phyloP scores from a whole-genome alignment of 345 rosid species.

The Eutrema japonicum region DNA sequence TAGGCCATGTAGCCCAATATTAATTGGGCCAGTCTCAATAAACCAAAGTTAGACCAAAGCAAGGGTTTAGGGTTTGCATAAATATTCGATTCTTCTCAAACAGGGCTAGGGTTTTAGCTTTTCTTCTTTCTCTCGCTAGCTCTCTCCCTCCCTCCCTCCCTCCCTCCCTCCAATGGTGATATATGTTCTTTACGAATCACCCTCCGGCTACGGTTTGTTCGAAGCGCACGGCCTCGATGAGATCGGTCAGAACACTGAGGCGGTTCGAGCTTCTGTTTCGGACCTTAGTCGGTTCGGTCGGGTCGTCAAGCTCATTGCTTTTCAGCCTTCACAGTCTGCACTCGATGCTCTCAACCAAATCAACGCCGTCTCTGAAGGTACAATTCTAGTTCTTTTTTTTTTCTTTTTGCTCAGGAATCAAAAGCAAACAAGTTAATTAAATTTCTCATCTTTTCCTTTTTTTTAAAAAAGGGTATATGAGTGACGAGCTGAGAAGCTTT shows the following conservation, averaged over 20 bases:
- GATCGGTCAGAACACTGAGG: constrained; percentile 78
- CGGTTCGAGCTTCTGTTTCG: constrained; percentile 62
- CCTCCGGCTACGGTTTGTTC: constrained; percentile 64
- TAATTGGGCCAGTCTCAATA: background rate
- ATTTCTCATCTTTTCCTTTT: background rate
- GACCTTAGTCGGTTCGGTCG: constrained; percentile 72
- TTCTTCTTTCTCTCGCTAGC: constrained; percentile 1
- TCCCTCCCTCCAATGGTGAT: constrained; percentile 48
- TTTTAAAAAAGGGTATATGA: constrained; percentile 53
- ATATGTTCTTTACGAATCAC: constrained; percentile 59
- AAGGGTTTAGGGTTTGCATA: constrained; percentile 4
- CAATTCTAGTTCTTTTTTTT: background rate
- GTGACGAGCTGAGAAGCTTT: constrained; percentile 77
- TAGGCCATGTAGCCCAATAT: background rate
- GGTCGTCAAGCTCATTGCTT: constrained; percentile 68
- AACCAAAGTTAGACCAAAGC: background rate
- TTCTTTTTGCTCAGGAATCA: background rate
- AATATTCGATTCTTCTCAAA: background rate
- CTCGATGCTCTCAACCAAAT: constrained; percentile 68
- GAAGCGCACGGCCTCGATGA: constrained; percentile 65
- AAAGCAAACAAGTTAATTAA: background rate
- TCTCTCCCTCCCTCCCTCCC: background rate
- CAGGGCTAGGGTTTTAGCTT: background rate
- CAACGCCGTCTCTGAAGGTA: constrained; percentile 80
- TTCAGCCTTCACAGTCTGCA: constrained; percentile 62